These are phyloP conservation scores for Musa troglodytarum DNA, from an alignment of 176 grass and related monocot genomes.

Conservation along the genomic window DNA sequence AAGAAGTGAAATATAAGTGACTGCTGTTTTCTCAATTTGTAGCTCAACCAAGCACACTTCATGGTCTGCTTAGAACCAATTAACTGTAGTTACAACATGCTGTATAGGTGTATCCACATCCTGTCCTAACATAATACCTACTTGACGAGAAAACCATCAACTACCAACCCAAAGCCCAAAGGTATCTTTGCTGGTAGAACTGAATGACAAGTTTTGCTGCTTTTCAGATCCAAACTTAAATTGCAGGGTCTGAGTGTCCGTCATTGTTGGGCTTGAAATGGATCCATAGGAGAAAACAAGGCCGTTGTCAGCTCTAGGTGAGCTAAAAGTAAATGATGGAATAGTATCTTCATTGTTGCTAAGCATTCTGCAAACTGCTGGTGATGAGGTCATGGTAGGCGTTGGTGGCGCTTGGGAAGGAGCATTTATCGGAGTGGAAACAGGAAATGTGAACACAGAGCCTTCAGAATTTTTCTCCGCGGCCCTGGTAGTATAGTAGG, in stretches of 20 bases:
- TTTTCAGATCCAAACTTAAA: constrained; percentile 44
- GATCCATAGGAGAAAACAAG: constrained; percentile 31
- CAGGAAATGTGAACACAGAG: constrained; percentile 43
- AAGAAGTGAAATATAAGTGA: no score
- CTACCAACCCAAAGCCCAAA: constrained; percentile 17
- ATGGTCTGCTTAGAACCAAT: no score
- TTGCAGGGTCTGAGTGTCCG: constrained; percentile 6
- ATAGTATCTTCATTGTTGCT: constrained; percentile 7
- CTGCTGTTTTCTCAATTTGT: no score
- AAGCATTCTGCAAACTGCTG: constrained; percentile 21
- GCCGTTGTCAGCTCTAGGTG: neutral
- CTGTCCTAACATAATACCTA: no score
- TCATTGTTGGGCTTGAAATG: neutral
- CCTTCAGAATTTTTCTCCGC: constrained; percentile 22
- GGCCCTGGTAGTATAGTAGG: neutral
- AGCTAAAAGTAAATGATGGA: constrained; percentile 37
- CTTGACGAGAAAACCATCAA: no score
- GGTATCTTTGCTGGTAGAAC: constrained; percentile 17
- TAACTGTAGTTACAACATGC: no score
- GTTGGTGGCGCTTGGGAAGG: constrained; percentile 37
- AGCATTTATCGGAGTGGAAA: constrained; percentile 22
- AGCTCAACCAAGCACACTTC: no score
- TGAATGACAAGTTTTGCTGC: constrained; percentile 33
- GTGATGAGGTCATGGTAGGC: constrained; percentile 25
- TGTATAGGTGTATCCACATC: no score